These are phyloP conservation scores for Pseudocercospora vitis DNA, from an alignment of 2,329 filamentous ascomycete genomes.

Conservation along the genomic window DNA sequence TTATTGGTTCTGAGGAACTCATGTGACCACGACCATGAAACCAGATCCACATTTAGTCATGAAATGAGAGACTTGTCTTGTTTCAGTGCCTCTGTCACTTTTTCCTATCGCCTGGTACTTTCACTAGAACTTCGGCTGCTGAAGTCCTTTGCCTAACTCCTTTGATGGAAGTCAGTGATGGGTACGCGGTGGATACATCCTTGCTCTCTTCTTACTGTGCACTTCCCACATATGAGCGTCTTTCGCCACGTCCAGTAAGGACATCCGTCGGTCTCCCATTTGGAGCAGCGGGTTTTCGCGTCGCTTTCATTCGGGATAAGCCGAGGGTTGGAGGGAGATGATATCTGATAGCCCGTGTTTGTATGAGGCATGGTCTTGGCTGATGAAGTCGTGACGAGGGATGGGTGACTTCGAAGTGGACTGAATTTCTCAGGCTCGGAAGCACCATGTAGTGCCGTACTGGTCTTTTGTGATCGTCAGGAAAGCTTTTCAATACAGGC, in stretches of 20 bases:
- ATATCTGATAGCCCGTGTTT: background rate
- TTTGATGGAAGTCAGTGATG: background rate
- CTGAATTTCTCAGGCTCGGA: too few relatives aligned
- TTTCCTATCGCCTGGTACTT: background rate
- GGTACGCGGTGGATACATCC: background rate
- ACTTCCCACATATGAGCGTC: background rate
- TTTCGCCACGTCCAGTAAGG: background rate
- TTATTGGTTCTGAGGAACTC: background rate
- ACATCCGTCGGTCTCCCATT: background rate
- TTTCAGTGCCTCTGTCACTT: background rate
- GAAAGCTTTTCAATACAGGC: too few relatives aligned
- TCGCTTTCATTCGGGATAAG: background rate
- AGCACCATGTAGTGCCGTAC: too few relatives aligned
- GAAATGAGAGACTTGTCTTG: background rate
- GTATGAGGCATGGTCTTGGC: background rate
- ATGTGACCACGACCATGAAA: background rate
- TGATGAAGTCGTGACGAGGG: too few relatives aligned
- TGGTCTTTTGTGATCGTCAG: too few relatives aligned
- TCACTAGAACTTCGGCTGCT: background rate
- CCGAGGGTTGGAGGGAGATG: background rate
- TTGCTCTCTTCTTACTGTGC: background rate
- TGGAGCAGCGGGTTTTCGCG: background rate
- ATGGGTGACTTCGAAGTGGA: too few relatives aligned
- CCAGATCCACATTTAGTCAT: too few relatives aligned
- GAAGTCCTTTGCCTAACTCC: background rate